Percentiles rank a stretch among this genome's conserved stretches.
Conservation (phyloP, 805 yeast species). For the Jamesozyma spencerorum region DNA sequence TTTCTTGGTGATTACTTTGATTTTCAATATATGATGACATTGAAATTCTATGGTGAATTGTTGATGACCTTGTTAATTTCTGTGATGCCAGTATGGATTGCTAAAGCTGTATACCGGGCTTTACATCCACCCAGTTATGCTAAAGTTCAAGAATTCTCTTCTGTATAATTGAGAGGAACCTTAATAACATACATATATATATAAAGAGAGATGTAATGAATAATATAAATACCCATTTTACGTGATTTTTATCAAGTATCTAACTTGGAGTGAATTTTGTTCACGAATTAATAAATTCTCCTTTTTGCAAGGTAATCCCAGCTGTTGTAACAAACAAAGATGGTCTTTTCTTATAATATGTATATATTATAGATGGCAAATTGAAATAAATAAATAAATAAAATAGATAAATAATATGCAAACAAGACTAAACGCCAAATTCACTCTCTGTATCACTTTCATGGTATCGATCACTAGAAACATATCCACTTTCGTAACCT, state of each 20-base stretch:
- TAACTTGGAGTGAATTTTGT: no score
- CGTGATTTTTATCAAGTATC: neutral
- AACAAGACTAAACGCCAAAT: constrained; percentile 4
- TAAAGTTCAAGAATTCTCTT: constrained; percentile 68
- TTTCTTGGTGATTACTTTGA: constrained; percentile 82
- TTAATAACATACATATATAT: neutral
- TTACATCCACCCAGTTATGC: constrained; percentile 94
- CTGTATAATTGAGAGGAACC: constrained; percentile 22
- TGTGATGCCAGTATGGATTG: constrained; percentile 82
- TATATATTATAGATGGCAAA: neutral
- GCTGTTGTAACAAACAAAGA: no score
- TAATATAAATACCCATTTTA: neutral
- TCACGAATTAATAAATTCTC: no score
- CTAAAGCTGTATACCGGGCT: constrained; percentile 62
- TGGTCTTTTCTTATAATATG: no score
- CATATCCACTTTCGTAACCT: neutral
- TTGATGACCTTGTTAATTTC: constrained; percentile 57
- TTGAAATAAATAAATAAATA: neutral
- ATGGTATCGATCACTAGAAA: constrained; percentile 12
- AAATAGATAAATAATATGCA: neutral
- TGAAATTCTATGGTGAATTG: constrained; percentile 61
- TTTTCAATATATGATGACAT: constrained; percentile 47
- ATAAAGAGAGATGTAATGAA: neutral
- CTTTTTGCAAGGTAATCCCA: no score
- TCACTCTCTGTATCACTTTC: constrained; percentile 15